These are phyloP conservation scores for Chrysosporium queenslandicum DNA, from an alignment of 2,329 filamentous ascomycete species.

Conservation along the genomic window DNA sequence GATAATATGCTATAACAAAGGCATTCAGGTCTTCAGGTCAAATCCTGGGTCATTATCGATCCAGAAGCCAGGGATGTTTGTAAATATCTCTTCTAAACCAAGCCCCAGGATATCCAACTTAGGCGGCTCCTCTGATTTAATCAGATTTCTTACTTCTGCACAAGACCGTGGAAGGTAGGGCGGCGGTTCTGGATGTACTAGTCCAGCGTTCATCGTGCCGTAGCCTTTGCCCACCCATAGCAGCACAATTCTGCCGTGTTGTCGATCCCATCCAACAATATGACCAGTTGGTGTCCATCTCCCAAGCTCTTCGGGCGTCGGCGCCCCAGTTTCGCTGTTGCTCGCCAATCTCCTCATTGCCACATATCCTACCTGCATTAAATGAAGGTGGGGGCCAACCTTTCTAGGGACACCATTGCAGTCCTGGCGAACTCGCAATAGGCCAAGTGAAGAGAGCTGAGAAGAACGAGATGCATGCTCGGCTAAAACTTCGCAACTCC, in stretches of 20 bases:
- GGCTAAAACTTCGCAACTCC: conserved; percentile 13
- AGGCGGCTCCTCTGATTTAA: neutral
- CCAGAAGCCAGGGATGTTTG: conserved; percentile 16
- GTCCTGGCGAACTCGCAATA: conserved; percentile 24
- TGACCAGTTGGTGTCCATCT: conserved; percentile 29
- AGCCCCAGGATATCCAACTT: neutral
- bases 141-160: neutral
- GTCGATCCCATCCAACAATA: conserved; percentile 31
- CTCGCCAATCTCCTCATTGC: conserved; percentile 18
- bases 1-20: neutral
- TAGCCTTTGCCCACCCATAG: conserved; percentile 24
- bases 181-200: conserved; percentile 16
- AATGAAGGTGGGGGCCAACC: conserved; percentile 21
- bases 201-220: conserved; percentile 21
- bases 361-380: conserved; percentile 33
- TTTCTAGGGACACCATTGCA: conserved; percentile 19
- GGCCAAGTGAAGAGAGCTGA: conserved; percentile 24
- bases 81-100: conserved; percentile 7
- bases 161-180: conserved; percentile 6
- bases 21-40: conserved; percentile 15
- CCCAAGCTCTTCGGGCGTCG: conserved; percentile 5
- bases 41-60: conserved; percentile 24
- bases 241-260: conserved; percentile 23
- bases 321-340: neutral
- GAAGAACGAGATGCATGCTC: conserved; percentile 15